A percentile compares a stretch with the other conserved stretches of the same genome.
phyloP scores from a whole-genome alignment of 1,284 basidiomycete genomes.

The Tranzscheliella williamsii region DNA sequence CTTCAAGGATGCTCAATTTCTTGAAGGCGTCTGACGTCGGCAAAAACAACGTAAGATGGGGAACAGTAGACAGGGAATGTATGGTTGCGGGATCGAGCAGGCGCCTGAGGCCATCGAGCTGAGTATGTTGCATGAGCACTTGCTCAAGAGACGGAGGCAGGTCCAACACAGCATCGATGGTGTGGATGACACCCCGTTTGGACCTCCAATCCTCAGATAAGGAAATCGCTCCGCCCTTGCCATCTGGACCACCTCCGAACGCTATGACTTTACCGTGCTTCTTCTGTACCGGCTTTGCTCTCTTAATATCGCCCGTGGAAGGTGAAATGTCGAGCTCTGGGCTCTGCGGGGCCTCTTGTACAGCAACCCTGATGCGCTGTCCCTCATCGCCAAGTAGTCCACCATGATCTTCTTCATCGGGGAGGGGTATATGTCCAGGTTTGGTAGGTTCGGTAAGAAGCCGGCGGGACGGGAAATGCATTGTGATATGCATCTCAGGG shows the following conservation, averaged over 20 bases:
- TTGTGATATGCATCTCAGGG: conserved; percentile 43
- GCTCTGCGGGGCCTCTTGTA: conserved; percentile 48
- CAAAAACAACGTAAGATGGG: conserved; percentile 85
- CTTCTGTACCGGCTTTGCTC: background rate
- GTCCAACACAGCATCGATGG: conserved; percentile 75
- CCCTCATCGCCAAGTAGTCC: conserved; percentile 80
- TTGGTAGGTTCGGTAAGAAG: conserved; percentile 69
- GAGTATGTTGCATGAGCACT: conserved; percentile 44
- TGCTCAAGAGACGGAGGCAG: conserved; percentile 71
- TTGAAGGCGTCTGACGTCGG: conserved; percentile 82
- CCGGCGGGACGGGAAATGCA: conserved; percentile 75
- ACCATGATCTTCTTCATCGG: conserved; percentile 57
- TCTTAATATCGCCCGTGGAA: conserved; percentile 40
- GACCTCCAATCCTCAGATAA: conserved; percentile 63
- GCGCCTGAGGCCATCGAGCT: conserved; percentile 54
- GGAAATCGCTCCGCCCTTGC: conserved; percentile 67
- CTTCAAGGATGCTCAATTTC: conserved; percentile 40
- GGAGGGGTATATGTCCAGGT: conserved; percentile 56
- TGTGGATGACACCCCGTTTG: conserved; percentile 74
- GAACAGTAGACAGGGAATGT: conserved; percentile 46
- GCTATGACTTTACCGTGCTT: conserved; percentile 5
- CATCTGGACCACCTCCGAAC: conserved; percentile 74
- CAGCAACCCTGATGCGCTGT: conserved; percentile 72
- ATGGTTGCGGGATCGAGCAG: conserved; percentile 56
- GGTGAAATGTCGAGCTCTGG: background rate